Evolutionary conservation across 108 stramenopile species (phyloP), one percentile per base, ranked within the genome.

Genomic region (Hondaea fermentalgiana): DNA sequence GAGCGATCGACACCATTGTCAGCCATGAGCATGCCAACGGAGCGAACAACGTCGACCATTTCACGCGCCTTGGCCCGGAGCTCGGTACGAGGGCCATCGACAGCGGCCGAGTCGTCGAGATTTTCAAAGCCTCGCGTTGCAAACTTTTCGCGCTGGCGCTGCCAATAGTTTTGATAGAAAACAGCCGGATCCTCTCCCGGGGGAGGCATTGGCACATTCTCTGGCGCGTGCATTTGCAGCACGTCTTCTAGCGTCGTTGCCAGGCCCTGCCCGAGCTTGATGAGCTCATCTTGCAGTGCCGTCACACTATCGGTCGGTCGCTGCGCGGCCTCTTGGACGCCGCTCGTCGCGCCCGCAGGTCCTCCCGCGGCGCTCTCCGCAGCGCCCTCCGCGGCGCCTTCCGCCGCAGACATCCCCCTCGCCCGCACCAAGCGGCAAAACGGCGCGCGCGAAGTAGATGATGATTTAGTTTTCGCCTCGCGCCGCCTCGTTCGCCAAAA

Each of bases 251-350:
- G 49, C 45, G 28, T 28, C n/a, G 45, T 53, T 12, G 49, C 51
- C 45, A 83, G n/a, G 76, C 45, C n/a, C 76, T 83, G 17, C 49
- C 76, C 76, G 51, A 83, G 76, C 76, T 83, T 83, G 76, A 53
- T 28, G 23, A 83, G 76, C 76, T 83, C 76, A 45, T 83, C 51
- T 45, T 83, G 76, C 6, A 83, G 49, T 17, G 49, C 51, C 51
- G 76, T 83, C 76, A 83, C 76, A 16, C 49, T 53, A 45, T 83
- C 76, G 10, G 76, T 17, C 21, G 64, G 64, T 12, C 64, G 8
- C 64, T 8, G 35, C 25, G 64, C 64, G 64, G 35, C 64, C 25
- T 8, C 59, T 59, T 23, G 59, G 59, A n/a, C 59, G n/a, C 59
- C 64, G 42, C 64, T 23, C 14, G 25, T 6, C 3, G 64, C 14